Percentiles rank a stretch among this genome's conserved stretches.
Evolutionary conservation across 2,329 filamentous ascomycete genomes (phyloP).

Genomic region (Aspergillus udagawae): DNA sequence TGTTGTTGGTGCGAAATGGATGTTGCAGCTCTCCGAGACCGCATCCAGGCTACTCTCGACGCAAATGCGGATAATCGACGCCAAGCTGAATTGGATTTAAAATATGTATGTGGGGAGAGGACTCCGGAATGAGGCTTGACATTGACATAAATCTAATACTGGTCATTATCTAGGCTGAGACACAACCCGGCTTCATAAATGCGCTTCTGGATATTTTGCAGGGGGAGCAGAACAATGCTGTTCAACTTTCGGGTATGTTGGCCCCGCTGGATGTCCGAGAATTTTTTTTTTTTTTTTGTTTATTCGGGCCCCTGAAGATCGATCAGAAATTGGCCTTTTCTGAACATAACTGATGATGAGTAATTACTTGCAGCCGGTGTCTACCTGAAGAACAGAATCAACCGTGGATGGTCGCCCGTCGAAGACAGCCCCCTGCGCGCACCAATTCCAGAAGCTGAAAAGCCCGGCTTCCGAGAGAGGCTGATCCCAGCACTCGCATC

Average conservation of each 20-base stretch:
- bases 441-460: conserved; percentile 83
- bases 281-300: conserved; percentile 10
- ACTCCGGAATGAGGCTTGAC: conserved; percentile 5
- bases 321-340: conserved; percentile 15
- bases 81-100: conserved; percentile 62
- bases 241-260: conserved; percentile 81
- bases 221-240: conserved; percentile 76
- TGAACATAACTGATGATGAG: conserved; percentile 7
- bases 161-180: conserved; percentile 66
- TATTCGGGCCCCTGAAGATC: conserved; percentile 4
- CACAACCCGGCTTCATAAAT: conserved; percentile 83
- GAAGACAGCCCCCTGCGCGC: conserved; percentile 71
- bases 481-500: conserved; percentile 84
- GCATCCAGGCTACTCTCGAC: conserved; percentile 62
- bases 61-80: conserved; percentile 58
- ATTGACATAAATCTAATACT: conserved; percentile 3
- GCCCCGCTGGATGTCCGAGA: conserved; percentile 3
- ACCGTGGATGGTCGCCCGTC: conserved; percentile 78
- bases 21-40: conserved; percentile 57
- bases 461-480: conserved; percentile 78
- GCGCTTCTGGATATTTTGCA: conserved; percentile 87
- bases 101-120: conserved; percentile 51
- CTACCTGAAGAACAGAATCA: conserved; percentile 97
- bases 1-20: conserved; percentile 50
- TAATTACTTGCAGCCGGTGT: conserved; percentile 66